A percentile compares a stretch with the other conserved stretches of the same genome.
phyloP scores from a whole-genome alignment of 352 stramenopile species.

The Globisporangium viniferum region DNA sequence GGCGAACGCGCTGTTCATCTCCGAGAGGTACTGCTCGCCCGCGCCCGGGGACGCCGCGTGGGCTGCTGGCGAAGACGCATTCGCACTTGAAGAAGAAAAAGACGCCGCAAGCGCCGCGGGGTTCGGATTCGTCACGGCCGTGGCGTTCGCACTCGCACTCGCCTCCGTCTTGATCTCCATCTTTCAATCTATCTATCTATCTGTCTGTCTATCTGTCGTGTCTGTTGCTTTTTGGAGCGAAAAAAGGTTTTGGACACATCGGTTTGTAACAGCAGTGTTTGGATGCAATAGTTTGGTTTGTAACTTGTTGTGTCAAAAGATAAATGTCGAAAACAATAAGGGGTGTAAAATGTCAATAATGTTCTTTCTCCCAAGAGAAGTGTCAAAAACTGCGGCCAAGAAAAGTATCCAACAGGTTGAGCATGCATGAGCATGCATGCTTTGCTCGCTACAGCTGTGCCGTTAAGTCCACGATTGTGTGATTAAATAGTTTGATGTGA shows the following conservation, averaged over 20 bases:
- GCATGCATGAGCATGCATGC: neutral
- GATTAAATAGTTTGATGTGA: neutral
- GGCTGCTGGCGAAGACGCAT: neutral
- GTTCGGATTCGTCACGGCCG: constrained; percentile 14
- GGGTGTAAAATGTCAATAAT: neutral
- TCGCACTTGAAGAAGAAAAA: neutral
- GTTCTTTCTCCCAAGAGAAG: neutral
- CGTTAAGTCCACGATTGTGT: neutral
- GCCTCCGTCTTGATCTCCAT: constrained; percentile 19
- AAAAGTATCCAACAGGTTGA: neutral
- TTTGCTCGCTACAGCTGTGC: too few relatives aligned
- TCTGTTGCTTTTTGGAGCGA: neutral
- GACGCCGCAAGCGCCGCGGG: neutral
- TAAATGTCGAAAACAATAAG: neutral
- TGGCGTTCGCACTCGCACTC: constrained; percentile 10
- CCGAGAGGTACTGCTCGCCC: constrained; percentile 40
- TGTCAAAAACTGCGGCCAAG: neutral
- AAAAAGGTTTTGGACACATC: neutral
- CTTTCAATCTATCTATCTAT: too few relatives aligned
- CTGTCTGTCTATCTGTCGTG: neutral
- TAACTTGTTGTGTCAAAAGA: neutral
- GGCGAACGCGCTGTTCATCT: constrained; percentile 77
- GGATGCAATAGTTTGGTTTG: neutral
- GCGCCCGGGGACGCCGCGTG: neutral
- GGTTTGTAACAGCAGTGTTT: neutral